Evolutionary conservation across 2,329 filamentous ascomycete species (phyloP), one percentile per base, ranked within the genome.

Genomic region (Tympanopsis confertula): DNA sequence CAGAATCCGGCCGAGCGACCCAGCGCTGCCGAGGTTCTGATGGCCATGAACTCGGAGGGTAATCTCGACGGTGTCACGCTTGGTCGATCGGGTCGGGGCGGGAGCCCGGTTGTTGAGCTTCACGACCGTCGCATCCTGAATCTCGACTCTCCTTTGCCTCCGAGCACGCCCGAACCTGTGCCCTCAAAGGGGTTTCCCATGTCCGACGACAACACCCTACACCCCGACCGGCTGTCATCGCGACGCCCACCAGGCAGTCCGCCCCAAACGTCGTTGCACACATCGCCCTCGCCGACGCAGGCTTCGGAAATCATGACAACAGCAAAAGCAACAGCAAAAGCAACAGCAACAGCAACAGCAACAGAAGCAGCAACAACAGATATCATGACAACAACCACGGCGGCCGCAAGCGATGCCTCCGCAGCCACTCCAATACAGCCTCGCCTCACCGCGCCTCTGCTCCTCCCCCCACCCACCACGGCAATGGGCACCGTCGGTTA

Each of bases 1-100:
- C 65, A 93, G 12, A 71, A 88, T 41, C 86, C 89, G 0, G 62
- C 66, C 2, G 75, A 87, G 39, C 71, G 91, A 5, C 91, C 91
- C 0, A 86, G 78, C 33, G 88, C 91, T 1, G 84, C 78, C 35
- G 88, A 96, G 40, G 89, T 98, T 2, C 58, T 96, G 28, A 68
- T 69, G 7, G 83, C 77, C 2, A 85, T 94, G 57, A 80, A 82
- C 47, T 78, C 73, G 26, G 80, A 84, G 62, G 13, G 38, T 40
- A 61, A 54, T 32, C 52, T 68, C 35, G 65, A 71, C 28, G 58
- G 59, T 10, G 47, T 65, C 15, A 51, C 58, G 35, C 49, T 57
- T 20, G 49, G 42, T 10, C 36, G 22, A n/a, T 26, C 22, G 22
- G 7, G 49, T 14, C 50, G 55, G 36, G 58, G 57, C 24, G 38